Percentiles rank a stretch among this genome's conserved stretches.
Conservation (phyloP, 805 yeast species). For the Vanderwaltozyma verrucispora region DNA sequence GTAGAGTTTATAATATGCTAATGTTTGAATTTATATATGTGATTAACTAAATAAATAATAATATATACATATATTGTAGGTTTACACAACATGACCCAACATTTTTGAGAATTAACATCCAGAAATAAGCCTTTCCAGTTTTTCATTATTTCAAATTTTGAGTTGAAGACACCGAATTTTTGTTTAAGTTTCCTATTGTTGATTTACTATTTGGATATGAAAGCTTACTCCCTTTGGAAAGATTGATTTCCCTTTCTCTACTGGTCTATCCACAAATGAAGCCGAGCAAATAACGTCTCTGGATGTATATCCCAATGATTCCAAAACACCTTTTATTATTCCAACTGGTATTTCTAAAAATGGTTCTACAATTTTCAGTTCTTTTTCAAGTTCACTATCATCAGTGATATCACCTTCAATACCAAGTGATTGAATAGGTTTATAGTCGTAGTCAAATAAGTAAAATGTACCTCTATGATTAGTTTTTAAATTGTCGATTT, state of each 20-base stretch:
- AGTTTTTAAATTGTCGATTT: conserved; percentile 84
- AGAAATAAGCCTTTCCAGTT: too few species aligned
- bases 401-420: conserved; percentile 8
- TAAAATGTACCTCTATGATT: conserved; percentile 59
- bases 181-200: neutral
- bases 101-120: too few species aligned
- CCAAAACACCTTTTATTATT: conserved; percentile 24
- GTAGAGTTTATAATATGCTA: too few species aligned
- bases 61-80: too few species aligned
- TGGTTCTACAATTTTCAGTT: conserved; percentile 21
- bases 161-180: too few species aligned
- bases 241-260: conserved; percentile 7
- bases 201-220: conserved; percentile 21
- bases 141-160: too few species aligned
- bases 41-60: too few species aligned
- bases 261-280: conserved; percentile 20
- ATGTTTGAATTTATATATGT: too few species aligned
- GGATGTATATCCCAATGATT: conserved; percentile 21
- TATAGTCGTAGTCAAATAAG: conserved; percentile 24
- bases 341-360: conserved; percentile 27
- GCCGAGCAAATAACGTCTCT: conserved; percentile 22
- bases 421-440: conserved; percentile 20
- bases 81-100: too few species aligned
- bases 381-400: conserved; percentile 12
- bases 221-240: conserved; percentile 25